Conservation (phyloP, 139 green algal genomes). For the Dunaliella sp. region DNA sequence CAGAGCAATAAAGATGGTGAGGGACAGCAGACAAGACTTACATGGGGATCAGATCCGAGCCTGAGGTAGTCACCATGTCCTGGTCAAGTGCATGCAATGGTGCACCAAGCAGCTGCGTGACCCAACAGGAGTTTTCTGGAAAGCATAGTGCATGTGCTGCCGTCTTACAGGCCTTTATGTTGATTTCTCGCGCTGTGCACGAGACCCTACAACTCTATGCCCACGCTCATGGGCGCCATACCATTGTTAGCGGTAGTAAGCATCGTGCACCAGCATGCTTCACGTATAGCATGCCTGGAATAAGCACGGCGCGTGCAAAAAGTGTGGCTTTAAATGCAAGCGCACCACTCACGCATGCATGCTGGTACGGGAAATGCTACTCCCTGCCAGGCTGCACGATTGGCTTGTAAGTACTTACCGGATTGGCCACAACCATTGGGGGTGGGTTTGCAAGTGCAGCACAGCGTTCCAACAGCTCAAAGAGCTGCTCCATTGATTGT, state of each 20-base stretch:
- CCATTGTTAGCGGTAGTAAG: no score
- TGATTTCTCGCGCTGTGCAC: neutral
- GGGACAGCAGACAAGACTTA: no score
- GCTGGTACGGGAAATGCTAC: no score
- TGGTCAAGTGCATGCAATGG: no score
- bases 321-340: neutral
- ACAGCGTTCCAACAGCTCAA: neutral
- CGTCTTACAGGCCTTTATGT: neutral
- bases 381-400: no score
- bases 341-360: no score
- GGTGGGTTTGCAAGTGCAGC: neutral
- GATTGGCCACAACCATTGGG: neutral
- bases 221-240: no score
- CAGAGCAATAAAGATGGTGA: no score
- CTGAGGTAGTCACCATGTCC: neutral
- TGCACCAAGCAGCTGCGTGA: no score
- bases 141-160: neutral
- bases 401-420: neutral
- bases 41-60: neutral
- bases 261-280: no score
- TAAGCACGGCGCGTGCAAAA: no score
- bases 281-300: no score
- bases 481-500: neutral
- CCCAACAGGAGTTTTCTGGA: neutral
- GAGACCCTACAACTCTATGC: neutral